Base-by-base conservation (phyloP, 352 stramenopile species). In the Pythium aristosporum region DNA sequence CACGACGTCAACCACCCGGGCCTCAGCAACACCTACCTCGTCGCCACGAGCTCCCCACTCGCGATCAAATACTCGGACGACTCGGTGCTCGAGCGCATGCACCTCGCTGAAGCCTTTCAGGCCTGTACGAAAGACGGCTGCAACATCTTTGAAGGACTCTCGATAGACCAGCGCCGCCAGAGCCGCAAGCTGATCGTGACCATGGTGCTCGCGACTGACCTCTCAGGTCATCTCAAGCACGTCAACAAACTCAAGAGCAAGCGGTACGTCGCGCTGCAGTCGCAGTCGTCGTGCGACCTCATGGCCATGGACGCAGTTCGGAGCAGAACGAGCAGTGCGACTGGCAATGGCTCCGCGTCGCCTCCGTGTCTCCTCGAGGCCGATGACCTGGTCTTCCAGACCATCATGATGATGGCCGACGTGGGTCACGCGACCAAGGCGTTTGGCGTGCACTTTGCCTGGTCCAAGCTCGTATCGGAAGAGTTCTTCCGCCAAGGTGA, bases 1-100 rank as follows among this genome's bases (percentile, higher is more conserved):
- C 95, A 98, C 65, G 95, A 98, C 65, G 78, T 98, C 12, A 96
- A 92, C 48, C 95, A 98, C 69, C 86, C 89, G 0, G 95, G 95
- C 11, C 83, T 94, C 16, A 98, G 87, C 65, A 98, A 98, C 73
- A 72, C 75, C 36, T 98, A 95, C 69, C 77, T 98, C 15, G 73
- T 96, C 15, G 85, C 80, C 37, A 96, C 88, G 18, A 85, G 66
- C 49, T 87, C 85, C 12, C 82, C 92, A 15, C 67, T 98, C 23
- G 92, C 92, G 39, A 83, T 98, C 63, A 86, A 88, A 48, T 98
- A 98, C 76, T 97, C 96, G 66, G 94, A 97, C 57, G 80, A 94
- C 61, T 93, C 86, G 34, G 88, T 97, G n/a, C 76, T 98, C n/a
- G 83, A 92, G 62, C 74, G 81, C 15, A 91, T 91, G 81, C 83